Conservation (phyloP, 257 asterid genomes). For the Thymus quinquecostatus region DNA sequence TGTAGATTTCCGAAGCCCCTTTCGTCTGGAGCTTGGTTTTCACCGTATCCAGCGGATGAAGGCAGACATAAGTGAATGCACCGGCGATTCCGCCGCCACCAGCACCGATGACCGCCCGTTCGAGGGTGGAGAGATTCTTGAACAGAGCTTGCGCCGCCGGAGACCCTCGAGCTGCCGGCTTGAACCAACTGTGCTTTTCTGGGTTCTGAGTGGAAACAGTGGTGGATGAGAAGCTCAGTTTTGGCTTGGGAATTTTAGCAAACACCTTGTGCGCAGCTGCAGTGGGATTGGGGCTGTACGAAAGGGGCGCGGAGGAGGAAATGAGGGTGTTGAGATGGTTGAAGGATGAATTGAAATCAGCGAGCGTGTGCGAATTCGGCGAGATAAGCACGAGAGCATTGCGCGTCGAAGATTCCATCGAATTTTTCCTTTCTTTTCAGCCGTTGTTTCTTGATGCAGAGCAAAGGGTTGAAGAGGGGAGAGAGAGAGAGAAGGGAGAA, state of each 20-base stretch:
- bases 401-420: conserved; percentile 58
- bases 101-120: conserved; percentile 80
- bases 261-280: conserved; percentile 11
- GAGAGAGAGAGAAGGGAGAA: not conserved
- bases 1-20: conserved; percentile 89
- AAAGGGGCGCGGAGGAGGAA: conserved; percentile 37
- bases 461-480: not conserved
- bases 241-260: conserved; percentile 30
- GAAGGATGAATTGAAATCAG: conserved; percentile 69
- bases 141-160: conserved; percentile 62
- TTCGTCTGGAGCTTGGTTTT: conserved; percentile 96
- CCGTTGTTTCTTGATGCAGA: not conserved
- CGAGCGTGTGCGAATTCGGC: conserved; percentile 38
- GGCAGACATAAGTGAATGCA: conserved; percentile 93
- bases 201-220: conserved; percentile 52
- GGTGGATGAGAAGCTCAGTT: conserved; percentile 61
- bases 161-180: conserved; percentile 69
- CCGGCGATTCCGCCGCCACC: conserved; percentile 94
- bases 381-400: conserved; percentile 52
- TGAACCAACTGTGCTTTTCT: conserved; percentile 48
- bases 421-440: not conserved
- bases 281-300: conserved; percentile 34
- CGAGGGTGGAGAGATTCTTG: conserved; percentile 78
- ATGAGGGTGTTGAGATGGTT: conserved; percentile 65
- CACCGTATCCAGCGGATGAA: conserved; percentile 87